A percentile compares a stretch with the other conserved stretches of the same genome.
These are phyloP conservation scores for Capsicum pubescens DNA, from an alignment of 257 asterid genomes.

Conservation along the genomic window DNA sequence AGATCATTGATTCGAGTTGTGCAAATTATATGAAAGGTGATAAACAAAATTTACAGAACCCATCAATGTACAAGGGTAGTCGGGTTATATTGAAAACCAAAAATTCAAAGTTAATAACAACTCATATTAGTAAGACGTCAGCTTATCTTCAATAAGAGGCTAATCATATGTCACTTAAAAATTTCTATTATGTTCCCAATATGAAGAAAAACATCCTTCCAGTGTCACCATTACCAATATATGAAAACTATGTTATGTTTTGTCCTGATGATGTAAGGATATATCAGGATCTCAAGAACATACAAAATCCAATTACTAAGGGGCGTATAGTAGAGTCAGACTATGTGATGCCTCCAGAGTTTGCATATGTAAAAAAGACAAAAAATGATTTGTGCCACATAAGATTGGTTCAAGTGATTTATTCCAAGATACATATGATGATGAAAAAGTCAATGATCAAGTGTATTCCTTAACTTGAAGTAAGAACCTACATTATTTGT, in stretches of 20 bases:
- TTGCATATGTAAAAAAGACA: too few species aligned
- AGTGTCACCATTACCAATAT: too few species aligned
- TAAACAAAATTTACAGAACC: background rate
- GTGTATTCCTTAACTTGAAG: conserved; percentile 33
- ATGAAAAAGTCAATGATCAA: conserved; percentile 32
- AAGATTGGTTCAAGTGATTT: conserved; percentile 24
- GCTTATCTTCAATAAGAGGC: too few species aligned
- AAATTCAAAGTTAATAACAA: conserved; percentile 25
- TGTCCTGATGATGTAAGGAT: background rate
- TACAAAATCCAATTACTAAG: too few species aligned
- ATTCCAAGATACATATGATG: conserved; percentile 24
- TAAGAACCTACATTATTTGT: conserved; percentile 26
- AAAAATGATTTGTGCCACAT: background rate
- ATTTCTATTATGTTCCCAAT: too few species aligned
- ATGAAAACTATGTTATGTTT: background rate
- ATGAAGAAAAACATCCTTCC: too few species aligned
- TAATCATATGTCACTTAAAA: too few species aligned
- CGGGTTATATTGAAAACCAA: conserved; percentile 7
- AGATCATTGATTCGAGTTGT: too few species aligned
- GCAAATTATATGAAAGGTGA: too few species aligned
- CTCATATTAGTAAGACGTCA: conserved; percentile 5
- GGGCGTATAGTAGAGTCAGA: background rate
- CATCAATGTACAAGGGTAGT: conserved; percentile 22
- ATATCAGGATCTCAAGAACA: background rate
- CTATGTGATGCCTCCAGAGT: too few species aligned